Evolutionary conservation across 179 eudicot genomes (phyloP).

Genomic region (Kewa caespitosa): DNA sequence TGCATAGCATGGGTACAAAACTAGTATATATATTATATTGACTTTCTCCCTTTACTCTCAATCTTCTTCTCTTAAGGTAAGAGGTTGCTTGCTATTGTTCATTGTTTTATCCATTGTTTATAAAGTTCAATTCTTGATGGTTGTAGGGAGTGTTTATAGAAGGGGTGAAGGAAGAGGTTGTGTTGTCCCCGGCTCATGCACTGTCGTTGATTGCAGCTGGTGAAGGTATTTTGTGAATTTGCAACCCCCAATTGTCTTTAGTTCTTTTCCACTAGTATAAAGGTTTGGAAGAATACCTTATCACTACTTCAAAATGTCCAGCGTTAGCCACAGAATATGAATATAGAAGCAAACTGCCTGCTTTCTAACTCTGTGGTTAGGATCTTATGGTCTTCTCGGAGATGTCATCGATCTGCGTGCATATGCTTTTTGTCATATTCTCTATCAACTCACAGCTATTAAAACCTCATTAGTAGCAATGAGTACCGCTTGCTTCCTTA

Average conservation of each 20-base stretch:
- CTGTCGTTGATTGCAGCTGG: constrained; percentile 98
- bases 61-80: background rate
- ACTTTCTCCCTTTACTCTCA: background rate
- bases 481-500: background rate
- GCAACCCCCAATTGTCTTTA: background rate
- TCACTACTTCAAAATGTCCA: background rate
- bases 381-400: constrained; percentile 1
- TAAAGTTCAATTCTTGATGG: constrained; percentile 22
- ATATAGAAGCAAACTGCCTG: background rate
- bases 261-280: background rate
- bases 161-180: constrained; percentile 99
- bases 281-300: background rate
- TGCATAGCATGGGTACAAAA: too few species aligned
- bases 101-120: constrained; percentile 10
- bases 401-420: background rate
- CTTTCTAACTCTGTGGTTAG: background rate
- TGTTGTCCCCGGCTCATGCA: constrained; percentile 97
- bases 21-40: too few species aligned
- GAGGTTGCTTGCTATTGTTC: constrained; percentile 1
- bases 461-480: background rate
- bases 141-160: constrained; percentile 90
- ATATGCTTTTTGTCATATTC: background rate
- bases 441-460: background rate
- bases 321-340: background rate
- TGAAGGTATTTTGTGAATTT: constrained; percentile 61